Evolutionary conservation across 2,329 filamentous ascomycete species (phyloP).

Genomic region (Teratosphaeriaceae sp.): DNA sequence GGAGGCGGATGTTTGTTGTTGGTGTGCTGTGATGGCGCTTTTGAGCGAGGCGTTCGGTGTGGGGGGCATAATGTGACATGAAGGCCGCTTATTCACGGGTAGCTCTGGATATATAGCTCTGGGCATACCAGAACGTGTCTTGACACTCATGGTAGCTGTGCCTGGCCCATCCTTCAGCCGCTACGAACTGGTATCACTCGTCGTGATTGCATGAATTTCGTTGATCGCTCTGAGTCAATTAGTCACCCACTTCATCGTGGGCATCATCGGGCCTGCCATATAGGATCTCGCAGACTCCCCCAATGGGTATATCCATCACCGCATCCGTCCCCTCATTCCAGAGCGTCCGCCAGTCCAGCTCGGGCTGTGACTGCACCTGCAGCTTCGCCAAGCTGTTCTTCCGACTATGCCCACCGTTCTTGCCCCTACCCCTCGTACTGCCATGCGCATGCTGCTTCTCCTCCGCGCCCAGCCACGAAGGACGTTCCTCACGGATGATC

Average conservation of each 20-base stretch:
- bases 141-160: too few relatives aligned
- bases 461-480: slow-evolving; percentile 18
- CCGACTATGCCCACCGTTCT: slow-evolving; percentile 29
- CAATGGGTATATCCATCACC: slow-evolving; percentile 92
- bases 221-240: neutral
- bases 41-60: neutral
- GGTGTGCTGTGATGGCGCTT: neutral
- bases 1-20: neutral
- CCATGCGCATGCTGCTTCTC: slow-evolving; percentile 14
- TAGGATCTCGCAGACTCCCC: slow-evolving; percentile 88
- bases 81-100: too few relatives aligned
- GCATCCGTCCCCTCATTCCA: slow-evolving; percentile 95
- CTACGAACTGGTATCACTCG: too few relatives aligned
- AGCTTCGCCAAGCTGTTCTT: slow-evolving; percentile 28
- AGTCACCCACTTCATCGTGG: slow-evolving; percentile 1
- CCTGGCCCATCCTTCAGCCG: too few relatives aligned
- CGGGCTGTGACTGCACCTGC: slow-evolving; percentile 21
- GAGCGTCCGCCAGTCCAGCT: slow-evolving; percentile 67
- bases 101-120: too few relatives aligned
- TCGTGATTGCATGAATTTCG: neutral
- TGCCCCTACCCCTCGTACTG: slow-evolving; percentile 30
- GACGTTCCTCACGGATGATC: slow-evolving; percentile 34
- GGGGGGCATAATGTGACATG: too few relatives aligned
- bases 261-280: slow-evolving; percentile 52
- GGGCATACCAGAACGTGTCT: too few relatives aligned